These are phyloP conservation scores for Talaromyces stipitatus DNA, from an alignment of 495 filamentous ascomycete genomes.

Conservation along the genomic window DNA sequence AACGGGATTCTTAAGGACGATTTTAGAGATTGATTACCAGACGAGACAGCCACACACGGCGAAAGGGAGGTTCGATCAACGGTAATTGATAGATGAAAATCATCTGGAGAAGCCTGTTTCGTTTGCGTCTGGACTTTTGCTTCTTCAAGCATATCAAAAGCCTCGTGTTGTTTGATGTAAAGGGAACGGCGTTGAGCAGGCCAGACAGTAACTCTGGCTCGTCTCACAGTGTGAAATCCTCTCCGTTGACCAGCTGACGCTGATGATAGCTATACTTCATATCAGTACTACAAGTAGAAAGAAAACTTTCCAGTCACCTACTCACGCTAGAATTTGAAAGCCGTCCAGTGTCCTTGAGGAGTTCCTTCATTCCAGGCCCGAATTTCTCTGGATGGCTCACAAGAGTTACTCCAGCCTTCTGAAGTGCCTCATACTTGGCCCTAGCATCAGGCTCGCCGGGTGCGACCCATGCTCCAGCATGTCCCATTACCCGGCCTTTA, in stretches of 20 bases:
- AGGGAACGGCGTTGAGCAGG: slow-evolving; percentile 45
- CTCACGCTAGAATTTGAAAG: slow-evolving; percentile 21
- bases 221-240: slow-evolving; percentile 43
- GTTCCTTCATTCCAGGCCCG: slow-evolving; percentile 58
- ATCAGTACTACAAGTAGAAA: slow-evolving; percentile 10
- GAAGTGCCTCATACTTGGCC: slow-evolving; percentile 60
- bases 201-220: slow-evolving; percentile 3
- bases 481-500: slow-evolving; percentile 73
- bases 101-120: slow-evolving; percentile 22
- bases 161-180: slow-evolving; percentile 50
- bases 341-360: slow-evolving; percentile 31
- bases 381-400: slow-evolving; percentile 79
- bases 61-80: slow-evolving; percentile 56
- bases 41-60: slow-evolving; percentile 62
- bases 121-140: slow-evolving; percentile 41
- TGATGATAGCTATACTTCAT: slow-evolving; percentile 9
- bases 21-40: slow-evolving; percentile 30
- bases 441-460: slow-evolving; percentile 58
- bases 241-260: slow-evolving; percentile 29
- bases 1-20: slow-evolving; percentile 53
- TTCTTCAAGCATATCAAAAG: slow-evolving; percentile 51
- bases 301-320: background rate
- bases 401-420: slow-evolving; percentile 64
- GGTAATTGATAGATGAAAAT: slow-evolving; percentile 50
- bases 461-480: slow-evolving; percentile 72